Percentiles rank a stretch among this genome's conserved stretches.
Conservation (phyloP, 345 rosid species). For the Bruguiera sexangula region DNA sequence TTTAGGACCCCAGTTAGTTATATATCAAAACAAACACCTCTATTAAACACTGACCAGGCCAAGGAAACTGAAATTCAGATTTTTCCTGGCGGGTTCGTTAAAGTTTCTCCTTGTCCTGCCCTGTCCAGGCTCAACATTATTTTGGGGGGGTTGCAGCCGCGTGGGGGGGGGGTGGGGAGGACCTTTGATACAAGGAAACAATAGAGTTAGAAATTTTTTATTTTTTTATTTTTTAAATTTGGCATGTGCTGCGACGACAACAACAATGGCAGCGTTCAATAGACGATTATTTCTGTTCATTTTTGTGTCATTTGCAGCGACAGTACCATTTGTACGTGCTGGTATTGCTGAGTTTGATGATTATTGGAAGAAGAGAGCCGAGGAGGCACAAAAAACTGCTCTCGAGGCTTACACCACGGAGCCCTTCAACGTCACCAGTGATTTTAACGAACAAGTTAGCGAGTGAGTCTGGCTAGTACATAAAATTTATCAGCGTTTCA, state of each 20-base stretch:
- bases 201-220: not conserved
- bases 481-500: too few species aligned
- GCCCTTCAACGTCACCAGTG: constrained; percentile 47
- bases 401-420: constrained; percentile 42
- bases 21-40: not conserved
- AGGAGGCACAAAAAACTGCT: constrained; percentile 32
- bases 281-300: constrained; percentile 9
- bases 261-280: constrained; percentile 6
- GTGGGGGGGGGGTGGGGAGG: not conserved
- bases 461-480: constrained; percentile 25
- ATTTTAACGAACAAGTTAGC: constrained; percentile 39
- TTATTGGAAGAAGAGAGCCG: constrained; percentile 50
- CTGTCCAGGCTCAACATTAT: constrained; percentile 1
- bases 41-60: constrained; percentile 1
- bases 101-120: not conserved
- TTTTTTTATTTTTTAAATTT: too few species aligned
- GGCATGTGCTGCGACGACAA: not conserved
- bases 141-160: constrained; percentile 5
- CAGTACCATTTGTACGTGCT: constrained; percentile 28
- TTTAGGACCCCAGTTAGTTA: not conserved
- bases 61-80: not conserved
- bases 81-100: not conserved
- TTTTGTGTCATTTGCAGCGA: constrained; percentile 25
- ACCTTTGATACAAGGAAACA: not conserved
- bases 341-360: constrained; percentile 44